These are phyloP conservation scores for Jackrogersella minutella DNA, from an alignment of 495 filamentous ascomycete genomes.

Conservation along the genomic window DNA sequence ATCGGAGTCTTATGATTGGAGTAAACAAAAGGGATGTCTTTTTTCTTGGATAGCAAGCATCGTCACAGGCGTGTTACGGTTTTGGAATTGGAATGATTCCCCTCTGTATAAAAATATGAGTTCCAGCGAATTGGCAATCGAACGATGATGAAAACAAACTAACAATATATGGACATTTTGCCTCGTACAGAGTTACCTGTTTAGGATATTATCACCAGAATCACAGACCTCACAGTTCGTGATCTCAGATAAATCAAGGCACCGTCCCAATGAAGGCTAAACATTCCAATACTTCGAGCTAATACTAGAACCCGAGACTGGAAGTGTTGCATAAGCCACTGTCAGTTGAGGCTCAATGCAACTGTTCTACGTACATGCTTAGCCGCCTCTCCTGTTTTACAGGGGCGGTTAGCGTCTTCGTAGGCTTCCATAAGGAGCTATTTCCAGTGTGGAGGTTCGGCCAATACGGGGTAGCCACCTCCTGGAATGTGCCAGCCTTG, in stretches of 20 bases:
- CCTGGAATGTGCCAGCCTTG: slow-evolving; percentile 34
- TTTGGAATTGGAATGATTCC: slow-evolving; percentile 19
- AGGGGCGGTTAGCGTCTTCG: slow-evolving; percentile 18
- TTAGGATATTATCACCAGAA: background rate
- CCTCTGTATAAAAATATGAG: slow-evolving; percentile 5
- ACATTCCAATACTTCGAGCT: slow-evolving; percentile 26
- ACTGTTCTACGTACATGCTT: slow-evolving; percentile 17
- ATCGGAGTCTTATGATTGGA: slow-evolving; percentile 15
- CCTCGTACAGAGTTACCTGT: background rate
- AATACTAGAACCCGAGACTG: slow-evolving; percentile 24
- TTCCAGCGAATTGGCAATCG: slow-evolving; percentile 13
- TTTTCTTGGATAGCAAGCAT: slow-evolving; percentile 28
- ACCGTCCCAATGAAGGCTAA: slow-evolving; percentile 2
- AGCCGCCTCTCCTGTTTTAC: slow-evolving; percentile 34
- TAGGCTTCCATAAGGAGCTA: background rate
- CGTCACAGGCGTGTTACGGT: slow-evolving; percentile 24
- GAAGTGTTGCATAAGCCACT: slow-evolving; percentile 39
- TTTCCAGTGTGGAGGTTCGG: background rate
- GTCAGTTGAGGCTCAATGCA: slow-evolving; percentile 37
- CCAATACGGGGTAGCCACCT: slow-evolving; percentile 23
- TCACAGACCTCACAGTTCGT: background rate
- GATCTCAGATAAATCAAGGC: background rate
- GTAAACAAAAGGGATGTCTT: slow-evolving; percentile 27
- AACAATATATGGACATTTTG: background rate
- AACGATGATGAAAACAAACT: slow-evolving; percentile 19